Evolutionary conservation across 1,284 basidiomycete genomes (phyloP).

Genomic region (Schizophyllum amplum): DNA sequence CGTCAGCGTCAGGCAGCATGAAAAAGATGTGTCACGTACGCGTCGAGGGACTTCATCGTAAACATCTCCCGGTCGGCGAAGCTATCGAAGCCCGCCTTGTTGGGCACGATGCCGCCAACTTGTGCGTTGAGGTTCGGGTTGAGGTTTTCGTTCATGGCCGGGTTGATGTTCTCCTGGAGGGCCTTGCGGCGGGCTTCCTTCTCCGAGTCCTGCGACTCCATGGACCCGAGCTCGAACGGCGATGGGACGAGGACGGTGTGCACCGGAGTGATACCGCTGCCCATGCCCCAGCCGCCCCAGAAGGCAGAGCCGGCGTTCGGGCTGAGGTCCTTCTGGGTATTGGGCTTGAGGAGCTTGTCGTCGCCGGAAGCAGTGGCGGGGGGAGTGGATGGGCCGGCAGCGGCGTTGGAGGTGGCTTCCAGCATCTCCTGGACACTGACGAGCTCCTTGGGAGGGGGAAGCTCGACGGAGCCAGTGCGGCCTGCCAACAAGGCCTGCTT

Average conservation of each 20-base stretch:
- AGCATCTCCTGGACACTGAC: slow-evolving; percentile 16
- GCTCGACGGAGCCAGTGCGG: slow-evolving; percentile 28
- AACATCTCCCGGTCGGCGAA: slow-evolving; percentile 75
- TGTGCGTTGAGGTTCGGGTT: slow-evolving; percentile 5
- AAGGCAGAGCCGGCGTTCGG: slow-evolving; percentile 32
- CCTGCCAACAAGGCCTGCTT: slow-evolving; percentile 75
- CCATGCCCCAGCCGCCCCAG: slow-evolving; percentile 61
- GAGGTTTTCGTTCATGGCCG: slow-evolving; percentile 44
- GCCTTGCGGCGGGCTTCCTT: slow-evolving; percentile 12
- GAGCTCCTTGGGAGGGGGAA: slow-evolving; percentile 40
- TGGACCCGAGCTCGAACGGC: too few relatives aligned
- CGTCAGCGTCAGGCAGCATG: slow-evolving; percentile 4
- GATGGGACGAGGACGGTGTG: slow-evolving; percentile 74
- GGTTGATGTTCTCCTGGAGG: slow-evolving; percentile 78
- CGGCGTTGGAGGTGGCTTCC: neutral
- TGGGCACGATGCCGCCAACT: slow-evolving; percentile 8
- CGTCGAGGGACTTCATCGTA: slow-evolving; percentile 76
- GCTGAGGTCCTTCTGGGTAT: slow-evolving; percentile 74
- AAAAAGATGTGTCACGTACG: slow-evolving; percentile 36
- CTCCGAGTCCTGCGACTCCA: too few relatives aligned
- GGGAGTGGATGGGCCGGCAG: slow-evolving; percentile 15
- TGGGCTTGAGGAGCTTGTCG: slow-evolving; percentile 49
- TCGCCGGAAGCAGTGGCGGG: slow-evolving; percentile 11
- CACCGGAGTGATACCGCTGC: slow-evolving; percentile 68
- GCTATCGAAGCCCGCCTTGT: slow-evolving; percentile 45